Conservation (phyloP, 495 filamentous ascomycete species). For the Aspergillus cristatus region DNA sequence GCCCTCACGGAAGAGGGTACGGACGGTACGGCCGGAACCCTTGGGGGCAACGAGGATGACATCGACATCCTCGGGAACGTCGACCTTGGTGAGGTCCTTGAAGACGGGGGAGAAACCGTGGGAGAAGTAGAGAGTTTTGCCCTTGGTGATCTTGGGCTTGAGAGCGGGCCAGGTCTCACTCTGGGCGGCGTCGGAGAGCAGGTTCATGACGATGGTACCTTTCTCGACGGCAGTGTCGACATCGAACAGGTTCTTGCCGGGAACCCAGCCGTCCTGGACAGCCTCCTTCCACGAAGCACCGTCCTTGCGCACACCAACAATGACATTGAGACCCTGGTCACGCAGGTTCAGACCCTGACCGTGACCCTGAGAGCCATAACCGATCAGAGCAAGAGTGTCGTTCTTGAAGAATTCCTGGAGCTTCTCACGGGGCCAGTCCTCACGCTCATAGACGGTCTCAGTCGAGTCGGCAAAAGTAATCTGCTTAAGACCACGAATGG, state of each 20-base stretch:
- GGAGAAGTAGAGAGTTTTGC: constrained; percentile 99
- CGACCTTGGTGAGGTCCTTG: constrained; percentile 98
- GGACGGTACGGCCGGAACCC: constrained; percentile 96
- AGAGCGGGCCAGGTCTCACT: constrained; percentile 96
- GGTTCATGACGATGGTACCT: constrained; percentile 97
- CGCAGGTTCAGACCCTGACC: constrained; percentile 98
- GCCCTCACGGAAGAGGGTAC: constrained; percentile 93
- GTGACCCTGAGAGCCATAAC: constrained; percentile 97
- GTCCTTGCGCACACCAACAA: constrained; percentile 96
- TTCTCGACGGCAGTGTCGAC: constrained; percentile 88
- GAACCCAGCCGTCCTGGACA: constrained; percentile 92
- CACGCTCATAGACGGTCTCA: constrained; percentile 94
- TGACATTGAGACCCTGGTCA: constrained; percentile 98
- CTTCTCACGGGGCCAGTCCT: constrained; percentile 97
- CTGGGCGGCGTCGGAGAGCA: constrained; percentile 95
- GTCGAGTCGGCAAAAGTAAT: constrained; percentile 86
- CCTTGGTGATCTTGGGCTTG: constrained; percentile 96
- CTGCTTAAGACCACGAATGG: constrained; percentile 39
- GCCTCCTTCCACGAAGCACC: constrained; percentile 98
- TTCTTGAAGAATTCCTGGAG: constrained; percentile 99
- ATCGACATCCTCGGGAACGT: constrained; percentile 88
- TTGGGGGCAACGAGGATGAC: constrained; percentile 99
- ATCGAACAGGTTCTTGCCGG: constrained; percentile 96
- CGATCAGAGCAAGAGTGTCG: constrained; percentile 97
- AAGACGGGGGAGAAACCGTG: constrained; percentile 99